Percentiles rank a stretch among this genome's conserved stretches.
These are phyloP conservation scores for Fusarium sarcochroum DNA, from an alignment of 2,329 filamentous ascomycete species.

Conservation along the genomic window DNA sequence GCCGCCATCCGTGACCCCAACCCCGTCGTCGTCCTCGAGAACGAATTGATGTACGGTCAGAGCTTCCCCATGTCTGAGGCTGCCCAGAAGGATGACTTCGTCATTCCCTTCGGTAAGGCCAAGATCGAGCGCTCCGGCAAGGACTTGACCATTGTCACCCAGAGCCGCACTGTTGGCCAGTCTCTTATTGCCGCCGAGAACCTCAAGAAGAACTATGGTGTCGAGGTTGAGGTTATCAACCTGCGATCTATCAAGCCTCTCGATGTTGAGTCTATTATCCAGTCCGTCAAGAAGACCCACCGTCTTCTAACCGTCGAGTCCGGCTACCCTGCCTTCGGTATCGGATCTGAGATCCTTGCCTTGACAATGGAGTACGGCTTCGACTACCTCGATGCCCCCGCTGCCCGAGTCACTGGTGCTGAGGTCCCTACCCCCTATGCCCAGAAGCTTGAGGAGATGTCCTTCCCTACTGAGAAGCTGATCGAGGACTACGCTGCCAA, in stretches of 20 bases:
- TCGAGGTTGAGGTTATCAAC: slow-evolving; percentile 98
- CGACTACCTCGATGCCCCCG: slow-evolving; percentile 95
- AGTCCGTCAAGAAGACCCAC: slow-evolving; percentile 98
- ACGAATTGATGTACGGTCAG: slow-evolving; percentile 93
- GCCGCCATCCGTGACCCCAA: slow-evolving; percentile 98
- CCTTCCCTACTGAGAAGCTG: slow-evolving; percentile 90
- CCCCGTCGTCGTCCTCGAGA: slow-evolving; percentile 92
- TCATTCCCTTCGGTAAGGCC: slow-evolving; percentile 97
- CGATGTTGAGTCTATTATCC: slow-evolving; percentile 94
- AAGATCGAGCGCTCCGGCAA: slow-evolving; percentile 98
- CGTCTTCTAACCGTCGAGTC: slow-evolving; percentile 93
- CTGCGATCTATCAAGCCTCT: slow-evolving; percentile 97
- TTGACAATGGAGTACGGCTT: slow-evolving; percentile 98
- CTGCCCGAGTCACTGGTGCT: slow-evolving; percentile 93
- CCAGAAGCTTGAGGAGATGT: slow-evolving; percentile 91
- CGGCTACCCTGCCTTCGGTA: slow-evolving; percentile 95
- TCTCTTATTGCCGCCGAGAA: slow-evolving; percentile 88
- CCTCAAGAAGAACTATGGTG: slow-evolving; percentile 95
- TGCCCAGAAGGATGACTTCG: slow-evolving; percentile 95
- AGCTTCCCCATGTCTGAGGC: slow-evolving; percentile 97
- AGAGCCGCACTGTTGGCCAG: slow-evolving; percentile 96
- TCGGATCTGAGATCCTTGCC: slow-evolving; percentile 92
- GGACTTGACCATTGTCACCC: slow-evolving; percentile 94
- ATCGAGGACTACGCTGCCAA: slow-evolving; percentile 92
- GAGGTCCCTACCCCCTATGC: slow-evolving; percentile 98